Evolutionary conservation across 2,329 filamentous ascomycete genomes (phyloP), one percentile per base, ranked within the genome.

Genomic region (Sarocladium oryzae): DNA sequence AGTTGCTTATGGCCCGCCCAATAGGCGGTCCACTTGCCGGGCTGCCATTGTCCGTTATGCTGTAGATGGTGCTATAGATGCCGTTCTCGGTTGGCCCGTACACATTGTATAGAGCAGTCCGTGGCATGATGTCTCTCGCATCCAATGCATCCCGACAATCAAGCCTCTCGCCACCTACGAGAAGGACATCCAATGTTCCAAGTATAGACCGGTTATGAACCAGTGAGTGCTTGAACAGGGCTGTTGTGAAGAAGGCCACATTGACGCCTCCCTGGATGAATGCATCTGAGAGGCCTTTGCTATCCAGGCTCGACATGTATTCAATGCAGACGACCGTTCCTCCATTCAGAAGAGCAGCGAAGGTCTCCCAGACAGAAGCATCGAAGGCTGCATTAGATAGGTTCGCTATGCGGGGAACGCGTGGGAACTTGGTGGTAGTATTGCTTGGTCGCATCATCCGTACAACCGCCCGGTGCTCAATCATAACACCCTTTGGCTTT

Each of bases 11-110:
- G 2, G 57, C 49, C 11, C 50, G 43, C 2, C 59, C 59, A 23
- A 60, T 58, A 0, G 61, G 60, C 4, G 61, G 58, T 0, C 58
- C 59, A 7, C 56, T 57, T 2, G 45, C 28, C 2, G 59, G 57
- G 1, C 58, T 53, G 3, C 57, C 56, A 23, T 55, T 56, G 10
- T 40, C 33, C 9, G 15, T 18, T 2, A 55, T 3, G 15, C 20
- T 15, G 36, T 56, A 55, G 41, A 56, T 50, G 4, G 52, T 55
- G 8, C 55, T 56, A n/a, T 56, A 52, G 13, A 53, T 51, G 1
- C 52, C 52, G 41, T 58, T 56, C 45, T 58, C 56, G 2, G 56
- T 57, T 20, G 57, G 56, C 9, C 56, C 57, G 24, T 58, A 57
- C 10, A 5, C 56, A 20, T 36, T 51, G 33, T 52, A 45, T 21